A percentile compares a stretch with the other conserved stretches of the same genome.
phyloP scores from a whole-genome alignment of 441 rosid species.

The Eugenia klotzschiana region DNA sequence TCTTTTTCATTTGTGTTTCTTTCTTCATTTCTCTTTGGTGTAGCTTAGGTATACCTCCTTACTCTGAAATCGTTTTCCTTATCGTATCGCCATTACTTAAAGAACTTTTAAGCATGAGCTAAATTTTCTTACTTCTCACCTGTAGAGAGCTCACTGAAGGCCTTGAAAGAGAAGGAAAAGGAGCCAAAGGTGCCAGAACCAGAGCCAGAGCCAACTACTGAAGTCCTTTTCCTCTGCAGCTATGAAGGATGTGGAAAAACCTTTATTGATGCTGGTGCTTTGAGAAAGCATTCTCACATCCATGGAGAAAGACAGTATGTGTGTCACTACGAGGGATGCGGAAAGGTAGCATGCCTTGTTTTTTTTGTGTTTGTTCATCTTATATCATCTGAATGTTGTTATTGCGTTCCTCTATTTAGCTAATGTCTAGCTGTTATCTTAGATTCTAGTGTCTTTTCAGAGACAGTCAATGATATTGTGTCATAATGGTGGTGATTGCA shows the following conservation, averaged over 20 bases:
- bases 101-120: neutral
- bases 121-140: neutral
- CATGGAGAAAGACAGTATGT: slow-evolving; percentile 90
- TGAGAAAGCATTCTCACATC: slow-evolving; percentile 90
- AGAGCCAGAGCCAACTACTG: slow-evolving; percentile 89
- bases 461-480: neutral
- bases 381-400: neutral
- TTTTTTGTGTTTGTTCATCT: neutral
- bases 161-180: slow-evolving; percentile 49
- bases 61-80: neutral
- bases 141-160: slow-evolving; percentile 52
- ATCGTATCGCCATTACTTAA: neutral
- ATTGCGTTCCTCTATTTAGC: neutral
- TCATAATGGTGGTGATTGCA: neutral
- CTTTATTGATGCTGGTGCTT: slow-evolving; percentile 75
- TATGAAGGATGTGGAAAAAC: slow-evolving; percentile 93
- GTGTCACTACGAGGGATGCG: slow-evolving; percentile 68
- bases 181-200: slow-evolving; percentile 64
- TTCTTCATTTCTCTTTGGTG: neutral
- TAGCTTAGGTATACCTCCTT: neutral
- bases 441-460: neutral
- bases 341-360: slow-evolving; percentile 40
- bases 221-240: slow-evolving; percentile 92
- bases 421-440: neutral
- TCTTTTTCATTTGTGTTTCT: neutral